Percentiles rank a stretch among this genome's conserved stretches.
Conservation (phyloP, 2,329 filamentous ascomycete genomes). For the Epichloe elymi region DNA sequence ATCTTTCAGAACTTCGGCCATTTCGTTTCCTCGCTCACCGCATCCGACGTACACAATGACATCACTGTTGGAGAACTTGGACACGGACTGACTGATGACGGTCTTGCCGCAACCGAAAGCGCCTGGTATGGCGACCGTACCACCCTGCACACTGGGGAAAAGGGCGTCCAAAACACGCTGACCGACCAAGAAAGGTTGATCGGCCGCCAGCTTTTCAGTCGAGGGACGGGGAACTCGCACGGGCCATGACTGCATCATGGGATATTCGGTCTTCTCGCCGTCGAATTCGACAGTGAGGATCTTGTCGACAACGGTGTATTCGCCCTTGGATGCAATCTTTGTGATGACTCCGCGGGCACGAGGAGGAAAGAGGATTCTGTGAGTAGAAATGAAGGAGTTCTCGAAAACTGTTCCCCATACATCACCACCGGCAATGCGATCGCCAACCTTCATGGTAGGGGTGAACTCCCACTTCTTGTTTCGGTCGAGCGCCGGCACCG, state of each 20-base stretch:
- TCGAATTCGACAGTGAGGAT: slow-evolving; percentile 95
- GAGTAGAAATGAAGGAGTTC: slow-evolving; percentile 86
- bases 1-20: slow-evolving; percentile 99
- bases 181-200: slow-evolving; percentile 87
- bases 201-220: slow-evolving; percentile 80
- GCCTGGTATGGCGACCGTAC: slow-evolving; percentile 94
- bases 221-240: slow-evolving; percentile 89
- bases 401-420: slow-evolving; percentile 92
- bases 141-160: slow-evolving; percentile 92
- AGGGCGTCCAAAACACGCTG: slow-evolving; percentile 93
- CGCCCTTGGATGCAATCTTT: slow-evolving; percentile 75
- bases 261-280: slow-evolving; percentile 83
- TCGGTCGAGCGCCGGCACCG: slow-evolving; percentile 76
- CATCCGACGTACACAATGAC: slow-evolving; percentile 93
- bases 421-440: slow-evolving; percentile 93
- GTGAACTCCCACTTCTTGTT: slow-evolving; percentile 94
- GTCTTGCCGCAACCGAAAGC: slow-evolving; percentile 99
- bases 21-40: slow-evolving; percentile 94
- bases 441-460: slow-evolving; percentile 81
- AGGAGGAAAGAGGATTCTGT: slow-evolving; percentile 86
- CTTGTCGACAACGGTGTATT: slow-evolving; percentile 88
- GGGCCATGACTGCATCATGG: slow-evolving; percentile 99
- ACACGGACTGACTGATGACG: slow-evolving; percentile 95
- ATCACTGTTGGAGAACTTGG: slow-evolving; percentile 99
- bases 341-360: slow-evolving; percentile 86